Conservation (phyloP, 352 stramenopile species). For the Stephanocyclus meneghinianus region DNA sequence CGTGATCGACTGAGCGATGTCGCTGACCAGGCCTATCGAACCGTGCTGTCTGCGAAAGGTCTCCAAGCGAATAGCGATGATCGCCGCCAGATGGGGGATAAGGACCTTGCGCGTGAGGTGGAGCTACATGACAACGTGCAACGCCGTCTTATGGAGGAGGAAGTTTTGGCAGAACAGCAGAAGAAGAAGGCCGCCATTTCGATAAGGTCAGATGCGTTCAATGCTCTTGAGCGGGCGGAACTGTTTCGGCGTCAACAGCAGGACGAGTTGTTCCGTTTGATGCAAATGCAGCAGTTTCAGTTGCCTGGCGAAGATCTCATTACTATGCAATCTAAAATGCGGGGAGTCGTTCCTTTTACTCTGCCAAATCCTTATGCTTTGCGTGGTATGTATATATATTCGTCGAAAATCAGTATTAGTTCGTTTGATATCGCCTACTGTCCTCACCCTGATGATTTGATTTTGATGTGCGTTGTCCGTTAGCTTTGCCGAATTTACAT, state of each 20-base stretch:
- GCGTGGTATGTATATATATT: constrained; percentile 1
- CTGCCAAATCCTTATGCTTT: neutral
- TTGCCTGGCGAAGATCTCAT: neutral
- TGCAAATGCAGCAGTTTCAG: constrained; percentile 15
- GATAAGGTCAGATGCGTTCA: neutral
- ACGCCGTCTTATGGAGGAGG: constrained; percentile 4
- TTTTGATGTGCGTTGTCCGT: neutral
- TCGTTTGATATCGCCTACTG: too few species aligned
- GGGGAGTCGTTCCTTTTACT: neutral
- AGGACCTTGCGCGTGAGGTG: neutral
- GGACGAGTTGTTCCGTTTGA: constrained; percentile 6
- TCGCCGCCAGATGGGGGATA: neutral
- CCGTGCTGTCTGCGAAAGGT: neutral
- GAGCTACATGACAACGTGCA: neutral
- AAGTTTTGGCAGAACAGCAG: constrained; percentile 3
- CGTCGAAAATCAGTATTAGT: neutral
- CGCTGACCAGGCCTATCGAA: neutral
- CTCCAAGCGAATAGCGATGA: neutral
- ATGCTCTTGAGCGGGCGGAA: neutral
- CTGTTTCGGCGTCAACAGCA: neutral
- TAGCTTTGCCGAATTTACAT: constrained; percentile 4
- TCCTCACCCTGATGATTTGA: neutral
- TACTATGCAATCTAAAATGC: neutral
- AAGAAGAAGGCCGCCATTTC: neutral
- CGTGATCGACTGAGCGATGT: constrained; percentile 1